These are phyloP conservation scores for Paspalum notatum DNA, from an alignment of 176 grass and related monocot species.

Conservation along the genomic window DNA sequence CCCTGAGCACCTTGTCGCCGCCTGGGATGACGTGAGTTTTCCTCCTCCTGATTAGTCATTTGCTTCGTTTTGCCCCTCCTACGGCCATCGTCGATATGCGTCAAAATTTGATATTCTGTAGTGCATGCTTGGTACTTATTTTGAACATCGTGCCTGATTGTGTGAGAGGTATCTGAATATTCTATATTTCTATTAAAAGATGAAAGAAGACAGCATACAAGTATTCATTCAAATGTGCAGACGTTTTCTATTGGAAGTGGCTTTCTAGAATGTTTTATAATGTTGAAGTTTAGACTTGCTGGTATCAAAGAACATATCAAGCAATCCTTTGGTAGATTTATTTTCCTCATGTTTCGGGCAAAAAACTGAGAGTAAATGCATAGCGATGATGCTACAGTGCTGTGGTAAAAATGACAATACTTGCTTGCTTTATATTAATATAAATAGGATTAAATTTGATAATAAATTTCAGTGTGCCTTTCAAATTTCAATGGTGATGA, in stretches of 20 bases:
- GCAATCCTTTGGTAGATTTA: neutral
- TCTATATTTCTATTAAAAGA: neutral
- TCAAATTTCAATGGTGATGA: neutral
- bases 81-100: neutral
- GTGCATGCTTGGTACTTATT: neutral
- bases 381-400: neutral
- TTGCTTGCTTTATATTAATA: neutral
- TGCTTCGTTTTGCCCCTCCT: neutral
- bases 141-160: neutral
- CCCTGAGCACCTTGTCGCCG: conserved; percentile 74
- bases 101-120: neutral
- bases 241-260: neutral
- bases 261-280: conserved; percentile 7
- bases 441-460: neutral
- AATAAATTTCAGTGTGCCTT: neutral
- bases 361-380: neutral
- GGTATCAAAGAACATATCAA: neutral
- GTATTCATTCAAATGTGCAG: neutral
- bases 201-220: neutral
- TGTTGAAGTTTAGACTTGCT: neutral
- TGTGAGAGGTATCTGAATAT: neutral
- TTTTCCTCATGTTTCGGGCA: neutral
- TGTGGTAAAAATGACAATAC: neutral
- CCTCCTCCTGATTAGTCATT: neutral
- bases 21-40: conserved; percentile 81